phyloP scores from a whole-genome alignment of 2,329 filamentous ascomycete species.

The Fusarium albidum region DNA sequence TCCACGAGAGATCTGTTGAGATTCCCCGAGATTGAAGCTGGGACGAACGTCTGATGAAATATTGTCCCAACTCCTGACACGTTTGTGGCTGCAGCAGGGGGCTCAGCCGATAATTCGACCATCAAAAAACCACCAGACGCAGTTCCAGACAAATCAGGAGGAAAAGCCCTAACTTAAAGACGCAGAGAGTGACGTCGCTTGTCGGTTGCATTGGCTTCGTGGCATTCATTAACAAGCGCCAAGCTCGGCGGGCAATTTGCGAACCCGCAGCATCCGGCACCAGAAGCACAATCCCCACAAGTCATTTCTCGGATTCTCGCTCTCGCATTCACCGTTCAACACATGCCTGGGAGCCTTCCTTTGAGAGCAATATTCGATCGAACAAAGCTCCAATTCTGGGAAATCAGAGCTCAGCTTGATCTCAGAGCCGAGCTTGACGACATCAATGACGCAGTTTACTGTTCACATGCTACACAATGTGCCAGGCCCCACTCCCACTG shows the following conservation, averaged over 20 bases:
- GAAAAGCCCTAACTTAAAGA: constrained; percentile 1
- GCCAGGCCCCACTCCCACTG: constrained; percentile 17
- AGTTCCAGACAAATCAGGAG: background rate
- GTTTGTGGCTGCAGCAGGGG: no score
- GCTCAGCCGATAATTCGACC: no score
- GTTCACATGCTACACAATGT: constrained; percentile 37
- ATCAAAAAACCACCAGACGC: no score
- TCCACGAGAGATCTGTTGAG: constrained; percentile 34
- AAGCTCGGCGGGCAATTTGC: constrained; percentile 32
- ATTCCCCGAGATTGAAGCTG: constrained; percentile 20
- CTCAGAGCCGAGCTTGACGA: constrained; percentile 6
- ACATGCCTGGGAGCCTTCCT: background rate
- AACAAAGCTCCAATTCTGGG: background rate
- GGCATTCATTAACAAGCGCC: constrained; percentile 24
- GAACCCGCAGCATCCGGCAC: constrained; percentile 24
- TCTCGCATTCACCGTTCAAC: constrained; percentile 2
- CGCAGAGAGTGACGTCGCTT: constrained; percentile 12
- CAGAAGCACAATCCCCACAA: constrained; percentile 22
- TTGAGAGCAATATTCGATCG: no score
- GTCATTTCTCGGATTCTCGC: constrained; percentile 11
- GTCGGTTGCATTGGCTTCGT: constrained; percentile 10
- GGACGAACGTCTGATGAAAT: no score
- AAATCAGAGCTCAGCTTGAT: background rate
- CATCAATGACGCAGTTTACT: constrained; percentile 35
- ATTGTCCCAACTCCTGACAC: no score